Percentiles rank a stretch among this genome's conserved stretches.
Conservation (phyloP, 345 rosid genomes). For the Pistacia vera region DNA sequence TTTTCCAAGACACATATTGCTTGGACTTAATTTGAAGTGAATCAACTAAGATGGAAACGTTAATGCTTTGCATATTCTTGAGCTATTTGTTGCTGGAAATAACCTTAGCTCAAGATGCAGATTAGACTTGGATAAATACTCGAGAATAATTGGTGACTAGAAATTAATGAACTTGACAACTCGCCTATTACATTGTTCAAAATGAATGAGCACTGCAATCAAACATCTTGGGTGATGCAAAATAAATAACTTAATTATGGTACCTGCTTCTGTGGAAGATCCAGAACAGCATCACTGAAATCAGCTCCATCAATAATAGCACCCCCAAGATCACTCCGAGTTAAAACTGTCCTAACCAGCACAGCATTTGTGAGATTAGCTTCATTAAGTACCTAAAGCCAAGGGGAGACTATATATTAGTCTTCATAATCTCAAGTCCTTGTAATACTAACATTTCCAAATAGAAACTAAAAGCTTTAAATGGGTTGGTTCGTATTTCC, state of each 20-base stretch:
- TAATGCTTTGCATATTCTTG: too few species aligned
- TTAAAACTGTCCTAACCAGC: constrained; percentile 76
- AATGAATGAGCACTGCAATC: background rate
- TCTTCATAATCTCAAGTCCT: background rate
- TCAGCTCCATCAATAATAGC: constrained; percentile 92
- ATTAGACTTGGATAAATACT: too few species aligned
- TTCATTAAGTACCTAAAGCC: constrained; percentile 75
- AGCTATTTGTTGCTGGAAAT: too few species aligned
- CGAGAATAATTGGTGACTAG: background rate
- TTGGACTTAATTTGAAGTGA: too few species aligned
- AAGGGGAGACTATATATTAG: background rate
- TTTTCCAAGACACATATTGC: too few species aligned
- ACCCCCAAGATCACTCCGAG: constrained; percentile 94
- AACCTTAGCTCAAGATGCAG: too few species aligned
- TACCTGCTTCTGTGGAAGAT: constrained; percentile 90
- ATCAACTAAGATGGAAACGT: too few species aligned
- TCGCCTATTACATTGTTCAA: background rate
- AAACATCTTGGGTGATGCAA: background rate
- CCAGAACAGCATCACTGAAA: constrained; percentile 94
- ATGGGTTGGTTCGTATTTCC: background rate
- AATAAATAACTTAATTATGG: background rate
- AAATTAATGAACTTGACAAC: background rate
- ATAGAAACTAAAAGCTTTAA: background rate
- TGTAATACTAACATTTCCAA: background rate
- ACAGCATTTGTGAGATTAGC: constrained; percentile 88